A percentile compares a stretch with the other conserved stretches of the same genome.
Evolutionary conservation across 495 filamentous ascomycete species (phyloP).

Genomic region (Physcia stellaris): DNA sequence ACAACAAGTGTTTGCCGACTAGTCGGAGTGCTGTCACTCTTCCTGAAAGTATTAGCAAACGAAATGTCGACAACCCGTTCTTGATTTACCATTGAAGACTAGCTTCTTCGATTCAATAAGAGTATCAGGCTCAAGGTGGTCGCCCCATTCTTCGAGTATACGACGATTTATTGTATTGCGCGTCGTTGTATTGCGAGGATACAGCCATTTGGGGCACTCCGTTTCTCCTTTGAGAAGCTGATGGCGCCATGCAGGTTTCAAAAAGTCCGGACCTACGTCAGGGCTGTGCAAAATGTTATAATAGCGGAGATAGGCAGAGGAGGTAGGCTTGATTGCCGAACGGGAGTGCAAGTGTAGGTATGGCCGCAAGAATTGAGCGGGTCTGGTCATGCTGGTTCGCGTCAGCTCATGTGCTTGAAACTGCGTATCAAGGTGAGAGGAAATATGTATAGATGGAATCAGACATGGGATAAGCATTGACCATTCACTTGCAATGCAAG

Average conservation of each 20-base stretch:
- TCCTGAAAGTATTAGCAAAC: conserved; percentile 32
- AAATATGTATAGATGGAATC: conserved; percentile 1
- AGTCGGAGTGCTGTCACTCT: conserved; percentile 47
- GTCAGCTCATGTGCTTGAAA: not conserved
- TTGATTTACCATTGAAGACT: too few species aligned
- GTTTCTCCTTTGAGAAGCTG: too few species aligned
- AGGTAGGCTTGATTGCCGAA: not conserved
- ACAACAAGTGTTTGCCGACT: conserved; percentile 60
- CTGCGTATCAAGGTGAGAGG: not conserved
- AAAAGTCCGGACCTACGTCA: too few species aligned
- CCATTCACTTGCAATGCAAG: conserved; percentile 42
- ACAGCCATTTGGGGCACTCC: too few species aligned
- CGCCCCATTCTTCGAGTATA: too few species aligned
- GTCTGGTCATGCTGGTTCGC: not conserved
- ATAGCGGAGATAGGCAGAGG: not conserved
- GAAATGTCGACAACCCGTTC: too few species aligned
- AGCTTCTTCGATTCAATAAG: too few species aligned
- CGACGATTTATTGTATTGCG: too few species aligned
- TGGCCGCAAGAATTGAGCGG: not conserved
- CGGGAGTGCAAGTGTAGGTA: not conserved
- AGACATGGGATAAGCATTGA: conserved; percentile 38
- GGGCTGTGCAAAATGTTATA: not conserved
- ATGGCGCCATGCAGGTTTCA: not conserved
- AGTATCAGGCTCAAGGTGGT: too few species aligned
- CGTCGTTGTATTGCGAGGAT: too few species aligned